A percentile compares a stretch with the other conserved stretches of the same genome.
Evolutionary conservation across 305 asterid genomes (phyloP).

Genomic region (Fraxinus platypoda): DNA sequence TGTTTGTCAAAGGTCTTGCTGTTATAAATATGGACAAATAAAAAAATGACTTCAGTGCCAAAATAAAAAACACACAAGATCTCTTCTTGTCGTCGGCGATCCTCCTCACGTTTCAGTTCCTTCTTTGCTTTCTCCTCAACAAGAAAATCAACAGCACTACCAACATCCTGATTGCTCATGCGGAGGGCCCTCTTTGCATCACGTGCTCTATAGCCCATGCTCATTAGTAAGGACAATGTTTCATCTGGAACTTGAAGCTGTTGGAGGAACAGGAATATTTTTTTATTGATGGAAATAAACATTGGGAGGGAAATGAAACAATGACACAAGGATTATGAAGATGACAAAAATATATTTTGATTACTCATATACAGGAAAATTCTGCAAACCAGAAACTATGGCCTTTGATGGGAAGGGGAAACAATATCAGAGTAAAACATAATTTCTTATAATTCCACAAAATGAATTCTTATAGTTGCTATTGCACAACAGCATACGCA

Average conservation of each 20-base stretch:
- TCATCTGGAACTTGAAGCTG: slow-evolving; percentile 97
- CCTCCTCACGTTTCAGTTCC: slow-evolving; percentile 55
- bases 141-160: slow-evolving; percentile 80
- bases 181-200: slow-evolving; percentile 88
- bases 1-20: slow-evolving; percentile 15
- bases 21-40: neutral
- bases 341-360: neutral
- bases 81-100: slow-evolving; percentile 53
- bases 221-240: slow-evolving; percentile 60
- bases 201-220: slow-evolving; percentile 79
- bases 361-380: neutral
- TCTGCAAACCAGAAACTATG: neutral
- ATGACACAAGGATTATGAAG: neutral
- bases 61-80: slow-evolving; percentile 48
- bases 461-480: neutral
- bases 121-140: slow-evolving; percentile 60
- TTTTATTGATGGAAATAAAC: neutral
- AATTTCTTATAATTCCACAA: slow-evolving; percentile 8
- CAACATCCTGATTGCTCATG: slow-evolving; percentile 74
- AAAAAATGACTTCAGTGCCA: neutral
- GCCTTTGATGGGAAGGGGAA: neutral
- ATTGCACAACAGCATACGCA: neutral
- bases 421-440: neutral
- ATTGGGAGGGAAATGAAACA: neutral
- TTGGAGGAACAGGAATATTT: slow-evolving; percentile 9